phyloP scores from a whole-genome alignment of 2,329 filamentous ascomycete species.

The Epichloe glyceriae region DNA sequence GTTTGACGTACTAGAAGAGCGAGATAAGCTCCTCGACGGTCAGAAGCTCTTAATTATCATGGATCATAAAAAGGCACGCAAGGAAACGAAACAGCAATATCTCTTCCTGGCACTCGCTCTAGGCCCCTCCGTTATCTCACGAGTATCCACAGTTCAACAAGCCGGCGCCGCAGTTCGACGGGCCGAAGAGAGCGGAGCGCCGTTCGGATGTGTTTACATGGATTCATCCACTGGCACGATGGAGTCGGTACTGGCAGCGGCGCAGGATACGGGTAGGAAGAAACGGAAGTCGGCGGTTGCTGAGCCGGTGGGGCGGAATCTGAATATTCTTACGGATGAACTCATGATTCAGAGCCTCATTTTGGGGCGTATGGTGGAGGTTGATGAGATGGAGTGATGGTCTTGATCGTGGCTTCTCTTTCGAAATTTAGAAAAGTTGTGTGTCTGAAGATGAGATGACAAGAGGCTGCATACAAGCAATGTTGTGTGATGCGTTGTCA shows the following conservation, averaged over 20 bases:
- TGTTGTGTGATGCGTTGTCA: no score
- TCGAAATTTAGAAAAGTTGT: neutral
- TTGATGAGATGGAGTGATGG: constrained; percentile 28
- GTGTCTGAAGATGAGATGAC: neutral
- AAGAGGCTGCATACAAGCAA: no score
- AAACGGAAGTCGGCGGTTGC: constrained; percentile 25
- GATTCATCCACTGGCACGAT: constrained; percentile 49
- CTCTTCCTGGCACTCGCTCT: constrained; percentile 69
- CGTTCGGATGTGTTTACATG: constrained; percentile 70
- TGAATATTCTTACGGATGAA: constrained; percentile 68
- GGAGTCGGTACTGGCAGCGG: constrained; percentile 30
- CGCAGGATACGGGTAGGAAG: constrained; percentile 20
- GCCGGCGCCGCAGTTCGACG: constrained; percentile 47
- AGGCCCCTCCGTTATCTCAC: constrained; percentile 52
- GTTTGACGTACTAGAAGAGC: constrained; percentile 38
- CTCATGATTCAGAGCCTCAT: constrained; percentile 89
- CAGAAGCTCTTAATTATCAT: constrained; percentile 62
- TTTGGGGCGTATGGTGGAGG: constrained; percentile 62
- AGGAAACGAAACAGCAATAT: constrained; percentile 56
- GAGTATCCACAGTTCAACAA: constrained; percentile 51
- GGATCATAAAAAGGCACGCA: constrained; percentile 38
- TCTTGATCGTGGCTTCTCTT: neutral
- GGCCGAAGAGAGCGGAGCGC: constrained; percentile 29
- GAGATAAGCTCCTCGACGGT: constrained; percentile 51
- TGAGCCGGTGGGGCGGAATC: constrained; percentile 28